Percentiles rank a stretch among this genome's conserved stretches.
Evolutionary conservation across 2,329 filamentous ascomycete species (phyloP).

Genomic region (Alternaria gaisen): DNA sequence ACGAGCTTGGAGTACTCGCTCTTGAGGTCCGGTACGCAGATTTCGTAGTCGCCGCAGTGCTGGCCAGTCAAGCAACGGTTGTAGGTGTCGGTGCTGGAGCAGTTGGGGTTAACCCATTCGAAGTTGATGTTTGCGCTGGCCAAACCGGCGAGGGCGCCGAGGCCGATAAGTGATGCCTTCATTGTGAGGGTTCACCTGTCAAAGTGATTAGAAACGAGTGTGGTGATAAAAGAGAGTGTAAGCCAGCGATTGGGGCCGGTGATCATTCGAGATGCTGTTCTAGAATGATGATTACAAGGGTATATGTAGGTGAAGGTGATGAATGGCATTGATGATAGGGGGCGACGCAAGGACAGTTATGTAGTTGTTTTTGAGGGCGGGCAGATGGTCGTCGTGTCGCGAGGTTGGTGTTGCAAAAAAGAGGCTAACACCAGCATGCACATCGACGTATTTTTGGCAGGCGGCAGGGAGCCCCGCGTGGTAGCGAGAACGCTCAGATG

Average conservation of each 20-base stretch:
- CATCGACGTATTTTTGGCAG: conserved; percentile 1
- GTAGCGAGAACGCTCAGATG: conserved; percentile 1
- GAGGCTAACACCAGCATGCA: conserved; percentile 12
- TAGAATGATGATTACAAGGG: neutral
- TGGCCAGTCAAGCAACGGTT: conserved; percentile 51
- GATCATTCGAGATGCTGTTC: conserved; percentile 1
- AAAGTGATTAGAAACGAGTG: neutral
- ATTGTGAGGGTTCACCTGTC: conserved; percentile 31
- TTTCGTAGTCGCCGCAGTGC: conserved; percentile 45
- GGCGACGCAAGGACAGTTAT: conserved; percentile 1
- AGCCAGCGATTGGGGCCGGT: conserved; percentile 15
- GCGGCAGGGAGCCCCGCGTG: conserved; percentile 2
- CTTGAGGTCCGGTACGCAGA: conserved; percentile 30
- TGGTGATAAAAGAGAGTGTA: conserved; percentile 13
- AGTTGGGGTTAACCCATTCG: conserved; percentile 56
- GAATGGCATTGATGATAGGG: conserved; percentile 1
- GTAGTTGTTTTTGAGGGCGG: conserved; percentile 10
- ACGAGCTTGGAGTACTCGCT: conserved; percentile 37
- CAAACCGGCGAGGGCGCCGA: conserved; percentile 47
- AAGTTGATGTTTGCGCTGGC: conserved; percentile 61
- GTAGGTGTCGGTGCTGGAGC: conserved; percentile 40
- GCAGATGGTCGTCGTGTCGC: conserved; percentile 7
- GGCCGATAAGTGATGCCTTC: conserved; percentile 40
- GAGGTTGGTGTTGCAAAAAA: conserved; percentile 12
- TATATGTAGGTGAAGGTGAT: neutral